Conservation (phyloP, 2,329 filamentous ascomycete species). For the Fusarium staphyleae region DNA sequence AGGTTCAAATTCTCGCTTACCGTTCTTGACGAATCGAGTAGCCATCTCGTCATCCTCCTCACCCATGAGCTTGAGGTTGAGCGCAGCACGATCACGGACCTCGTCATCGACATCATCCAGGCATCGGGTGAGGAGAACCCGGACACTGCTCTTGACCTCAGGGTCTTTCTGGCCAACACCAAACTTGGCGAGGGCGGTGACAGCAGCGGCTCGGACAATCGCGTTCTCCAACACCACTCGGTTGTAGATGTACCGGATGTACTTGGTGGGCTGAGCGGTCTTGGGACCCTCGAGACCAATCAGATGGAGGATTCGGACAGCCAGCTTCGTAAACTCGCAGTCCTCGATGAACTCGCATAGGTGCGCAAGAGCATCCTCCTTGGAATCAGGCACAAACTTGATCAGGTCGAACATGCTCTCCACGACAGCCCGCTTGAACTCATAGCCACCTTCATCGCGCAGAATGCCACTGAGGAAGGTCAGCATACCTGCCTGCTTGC, state of each 20-base stretch:
- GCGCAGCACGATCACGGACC: constrained; percentile 90
- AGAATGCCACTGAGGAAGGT: constrained; percentile 97
- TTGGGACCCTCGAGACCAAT: constrained; percentile 94
- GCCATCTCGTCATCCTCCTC: constrained; percentile 91
- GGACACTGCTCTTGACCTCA: constrained; percentile 95
- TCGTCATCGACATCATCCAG: constrained; percentile 98
- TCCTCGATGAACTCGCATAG: constrained; percentile 99
- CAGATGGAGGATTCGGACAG: constrained; percentile 92
- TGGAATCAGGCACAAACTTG: constrained; percentile 94
- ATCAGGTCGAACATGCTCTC: constrained; percentile 99
- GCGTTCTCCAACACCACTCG: constrained; percentile 96
- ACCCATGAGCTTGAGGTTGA: constrained; percentile 91
- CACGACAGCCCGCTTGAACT: constrained; percentile 96
- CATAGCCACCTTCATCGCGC: constrained; percentile 95
- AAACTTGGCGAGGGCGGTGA: constrained; percentile 95
- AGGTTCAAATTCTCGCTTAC: constrained; percentile 52
- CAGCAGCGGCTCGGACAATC: constrained; percentile 91
- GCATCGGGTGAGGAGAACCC: constrained; percentile 89
- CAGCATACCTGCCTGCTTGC: constrained; percentile 97
- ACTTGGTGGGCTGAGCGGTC: constrained; percentile 95
- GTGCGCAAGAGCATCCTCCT: constrained; percentile 84
- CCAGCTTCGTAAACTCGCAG: constrained; percentile 98
- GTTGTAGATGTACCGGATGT: constrained; percentile 99
- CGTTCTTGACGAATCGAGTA: constrained; percentile 89
- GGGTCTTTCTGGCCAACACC: constrained; percentile 95